Conservation (phyloP, 345 rosid genomes). For the Ceriops tagal region DNA sequence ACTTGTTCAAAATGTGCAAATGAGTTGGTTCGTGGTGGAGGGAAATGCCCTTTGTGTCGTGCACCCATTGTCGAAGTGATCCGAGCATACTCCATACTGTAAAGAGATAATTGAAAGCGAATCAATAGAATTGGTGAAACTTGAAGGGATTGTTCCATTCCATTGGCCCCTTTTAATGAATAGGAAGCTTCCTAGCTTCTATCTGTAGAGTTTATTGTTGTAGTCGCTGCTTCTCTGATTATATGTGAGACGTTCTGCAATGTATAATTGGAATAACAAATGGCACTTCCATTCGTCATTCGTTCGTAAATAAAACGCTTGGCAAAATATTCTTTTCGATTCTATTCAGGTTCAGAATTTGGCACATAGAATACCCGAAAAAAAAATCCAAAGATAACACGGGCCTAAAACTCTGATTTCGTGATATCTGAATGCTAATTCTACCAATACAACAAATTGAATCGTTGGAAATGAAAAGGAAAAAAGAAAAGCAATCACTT, state of each 20-base stretch:
- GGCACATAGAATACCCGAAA: too few relatives aligned
- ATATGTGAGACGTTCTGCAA: slow-evolving; percentile 28
- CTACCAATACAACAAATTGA: too few relatives aligned
- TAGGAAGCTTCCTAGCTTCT: slow-evolving; percentile 16
- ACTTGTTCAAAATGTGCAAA: slow-evolving; percentile 93
- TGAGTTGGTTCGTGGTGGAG: slow-evolving; percentile 83
- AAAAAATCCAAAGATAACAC: neutral
- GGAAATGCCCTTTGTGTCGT: slow-evolving; percentile 93
- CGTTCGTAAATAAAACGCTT: slow-evolving; percentile 42
- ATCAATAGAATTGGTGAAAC: slow-evolving; percentile 20
- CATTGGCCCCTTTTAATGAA: slow-evolving; percentile 4
- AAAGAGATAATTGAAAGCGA: slow-evolving; percentile 26
- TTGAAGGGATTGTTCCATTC: slow-evolving; percentile 4
- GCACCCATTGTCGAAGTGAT: slow-evolving; percentile 95
- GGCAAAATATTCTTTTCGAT: slow-evolving; percentile 13
- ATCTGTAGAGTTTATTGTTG: slow-evolving; percentile 23
- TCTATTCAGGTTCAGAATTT: neutral
- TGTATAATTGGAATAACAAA: slow-evolving; percentile 52
- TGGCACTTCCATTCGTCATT: slow-evolving; percentile 42
- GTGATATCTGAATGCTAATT: too few relatives aligned
- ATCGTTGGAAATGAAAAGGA: too few relatives aligned
- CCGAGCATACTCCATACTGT: slow-evolving; percentile 93
- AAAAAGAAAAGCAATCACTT: too few relatives aligned
- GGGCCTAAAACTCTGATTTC: too few relatives aligned
- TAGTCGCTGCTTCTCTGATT: slow-evolving; percentile 40